A percentile compares a stretch with the other conserved stretches of the same genome.
Evolutionary conservation across 345 rosid species (phyloP).

Genomic region (Eucalyptus leucophloia): DNA sequence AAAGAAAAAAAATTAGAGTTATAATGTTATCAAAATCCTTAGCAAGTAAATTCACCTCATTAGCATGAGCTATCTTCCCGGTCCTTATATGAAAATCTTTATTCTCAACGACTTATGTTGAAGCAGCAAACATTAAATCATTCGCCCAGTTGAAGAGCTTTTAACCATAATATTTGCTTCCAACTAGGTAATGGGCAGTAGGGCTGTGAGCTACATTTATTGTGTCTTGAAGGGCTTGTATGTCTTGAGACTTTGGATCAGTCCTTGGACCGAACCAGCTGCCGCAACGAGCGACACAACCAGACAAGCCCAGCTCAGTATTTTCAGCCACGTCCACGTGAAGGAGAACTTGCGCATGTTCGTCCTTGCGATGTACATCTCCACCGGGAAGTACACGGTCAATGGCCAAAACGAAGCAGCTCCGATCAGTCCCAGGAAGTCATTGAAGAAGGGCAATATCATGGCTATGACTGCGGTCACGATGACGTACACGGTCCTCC

Average conservation of each 20-base stretch:
- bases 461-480: constrained; percentile 56
- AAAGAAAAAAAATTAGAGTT: no score
- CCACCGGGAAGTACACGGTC: constrained; percentile 75
- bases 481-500: constrained; percentile 68
- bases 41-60: no score
- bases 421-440: constrained; percentile 68
- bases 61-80: no score
- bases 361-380: constrained; percentile 62
- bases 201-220: not conserved
- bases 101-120: not conserved
- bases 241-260: constrained; percentile 30
- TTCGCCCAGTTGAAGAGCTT: not conserved
- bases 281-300: constrained; percentile 53
- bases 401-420: constrained; percentile 79
- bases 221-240: constrained; percentile 60
- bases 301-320: constrained; percentile 42
- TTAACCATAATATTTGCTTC: not conserved
- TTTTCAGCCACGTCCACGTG: constrained; percentile 60
- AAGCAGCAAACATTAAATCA: not conserved
- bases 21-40: no score
- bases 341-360: constrained; percentile 34
- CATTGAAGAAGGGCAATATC: constrained; percentile 89
- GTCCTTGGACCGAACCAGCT: constrained; percentile 68
- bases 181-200: not conserved
- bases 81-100: no score